Base-by-base conservation (phyloP, 2,329 filamentous ascomycete species). In the Ceratocystis variospora region DNA sequence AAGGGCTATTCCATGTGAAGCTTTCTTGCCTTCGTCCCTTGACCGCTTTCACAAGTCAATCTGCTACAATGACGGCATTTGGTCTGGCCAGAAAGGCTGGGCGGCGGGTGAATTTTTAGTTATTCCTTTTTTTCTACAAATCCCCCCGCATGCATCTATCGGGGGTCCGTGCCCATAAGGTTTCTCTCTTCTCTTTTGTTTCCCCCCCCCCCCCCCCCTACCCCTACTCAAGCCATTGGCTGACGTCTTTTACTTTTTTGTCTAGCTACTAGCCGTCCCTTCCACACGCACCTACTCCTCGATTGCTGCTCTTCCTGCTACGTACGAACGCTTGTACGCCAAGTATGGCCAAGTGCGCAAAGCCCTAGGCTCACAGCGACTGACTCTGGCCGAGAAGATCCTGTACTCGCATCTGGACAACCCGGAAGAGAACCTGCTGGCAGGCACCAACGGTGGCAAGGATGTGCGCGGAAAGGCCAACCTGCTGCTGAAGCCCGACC, bases 301-400 rank as follows among this genome's bases (percentile, higher is more conserved):
- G 62, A 74, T 73, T 68, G 73, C 75, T 65, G 73, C 76, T 12
- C 77, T 82, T 53, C 79, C 81, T 19, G 89, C 90, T 61, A 89
- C 89, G 33, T 96, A 96, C 77, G 81, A 87, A 71, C 91, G 87
- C 76, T 87, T 96, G 63, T 82, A 92, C 73, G 82, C 82, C 72
- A 89, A 87, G 71, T 87, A 96, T 69, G 80, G 84, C 69, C 81
- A 90, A 73, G 92, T 96, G 41, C 81, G 83, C 64, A 82, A 83
- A 65, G 83, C 96, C 8, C 82, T 96, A 44, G 88, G 87, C 62
- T 72, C 77, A 67, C 78, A 80, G 70, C 79, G 80, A 66, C 83
- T 99, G 68, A 96, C 93, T 1, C 83, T 99, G 67, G 91, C 94
- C 69, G 94, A 99, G 78, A 99, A 99, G 83, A 96, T 99, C 72